Evolutionary conservation across 768 basidiomycete species (phyloP), one percentile per base, ranked within the genome.

Genomic region (Auriculariales sp.): DNA sequence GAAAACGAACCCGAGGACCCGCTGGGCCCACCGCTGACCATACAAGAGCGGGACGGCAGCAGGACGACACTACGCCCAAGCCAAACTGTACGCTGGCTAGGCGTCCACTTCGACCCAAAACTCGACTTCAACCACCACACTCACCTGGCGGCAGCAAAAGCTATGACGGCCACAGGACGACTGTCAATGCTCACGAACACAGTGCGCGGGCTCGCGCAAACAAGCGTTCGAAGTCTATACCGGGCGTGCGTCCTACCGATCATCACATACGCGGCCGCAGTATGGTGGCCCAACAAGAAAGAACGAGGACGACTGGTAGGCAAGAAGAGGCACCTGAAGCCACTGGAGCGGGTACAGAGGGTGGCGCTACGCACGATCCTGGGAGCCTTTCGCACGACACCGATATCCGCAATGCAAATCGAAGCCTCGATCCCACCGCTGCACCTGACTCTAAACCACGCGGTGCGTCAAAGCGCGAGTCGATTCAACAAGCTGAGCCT

Each of bases 391-490:
- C 31, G 57, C 0, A 68, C 66, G 1, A 61, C 63, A 1, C 64
- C 61, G 1, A 60, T 58, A 2, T 28, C 49, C 0, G 66, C 65
- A 0, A 54, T 68, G 3, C 57, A 66, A 46, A 52, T 68, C 9
- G 64, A 67, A 34, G 61, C 66, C 0, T 56, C 63, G 0, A 58
- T 66, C 14, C 61, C 63, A 0, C 68, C 67, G 3, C 56, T 65
- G 3, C 14, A 25, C 6, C 32, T 25, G 29, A 28, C 25, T 14
- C 54, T 55, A 31, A 33, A 55, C 46, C 39, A 24, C 6, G 28
- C 39, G 11, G 47, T 27, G 15, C 29, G 27, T 7, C 32, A 34
- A 14, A 22, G 34, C 29, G 54, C 50, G 5, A 25, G 48, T 15
- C 25, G 54, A 11, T 32, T 55, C 27, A 45, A 44, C 28, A 27